Base-by-base conservation (phyloP, 2,329 filamentous ascomycete species). In the Verruconis gallopava region DNA sequence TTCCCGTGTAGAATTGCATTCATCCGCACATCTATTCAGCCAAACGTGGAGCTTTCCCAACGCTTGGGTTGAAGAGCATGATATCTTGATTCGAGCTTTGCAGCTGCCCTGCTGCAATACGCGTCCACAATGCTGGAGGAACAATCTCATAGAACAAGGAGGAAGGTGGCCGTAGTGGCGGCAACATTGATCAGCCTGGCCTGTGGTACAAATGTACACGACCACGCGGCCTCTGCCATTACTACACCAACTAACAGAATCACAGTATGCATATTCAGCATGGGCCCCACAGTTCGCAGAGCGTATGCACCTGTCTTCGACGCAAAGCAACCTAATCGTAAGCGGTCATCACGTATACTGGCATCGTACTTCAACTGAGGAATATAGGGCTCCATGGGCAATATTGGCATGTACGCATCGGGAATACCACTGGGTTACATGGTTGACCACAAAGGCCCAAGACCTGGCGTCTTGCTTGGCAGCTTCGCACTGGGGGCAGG, bases 261-360 rank as follows among this genome's bases (percentile, higher is more conserved):
- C 30, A 38, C 56, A 95, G 85, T 96, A 98, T 75, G 89, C 88
- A 56, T 98, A 95, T 64, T 95, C 86, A 43, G 89, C 89, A 62
- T 98, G 91, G 88, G 86, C 85, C 12, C 91, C 91, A 15, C 88
- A 95, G 63, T 95, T 95, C 57, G 86, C 88, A 38, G 79, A 93
- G 54, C 79, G 75, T 51, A 70, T 98, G 52, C 78, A 81, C 57
- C 75, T 96, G 47, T 86, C 86, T 12, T 81, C 91, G n/a, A 96
- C 89, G 2, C 73, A 95, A 60, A 86, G 77, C 62, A 96, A 98
- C 62, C 63, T 96, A 50, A 88, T 98, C 56, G 88, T 80, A 67
- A 57, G 73, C 55, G 32, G 21, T 46, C 35, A 38, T 6, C 12
- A 30, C 19, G n/a, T n/a, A n/a, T n/a, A n/a, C 13, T 19, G 20